Base-by-base conservation (phyloP, 2,329 filamentous ascomycete species). In the Orbilia javanica region DNA sequence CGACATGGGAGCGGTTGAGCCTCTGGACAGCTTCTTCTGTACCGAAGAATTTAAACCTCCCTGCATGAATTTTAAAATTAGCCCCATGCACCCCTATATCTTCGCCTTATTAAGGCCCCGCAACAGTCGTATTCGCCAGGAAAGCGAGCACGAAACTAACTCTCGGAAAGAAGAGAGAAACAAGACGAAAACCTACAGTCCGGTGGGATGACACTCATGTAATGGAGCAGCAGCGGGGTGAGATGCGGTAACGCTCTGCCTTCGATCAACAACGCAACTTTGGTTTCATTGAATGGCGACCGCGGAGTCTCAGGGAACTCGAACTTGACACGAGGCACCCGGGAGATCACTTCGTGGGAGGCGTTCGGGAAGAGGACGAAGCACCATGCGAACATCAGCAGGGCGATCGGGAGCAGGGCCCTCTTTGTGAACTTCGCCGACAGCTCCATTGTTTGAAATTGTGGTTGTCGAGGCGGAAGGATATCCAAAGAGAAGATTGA, bases 211-310 rank as follows among this genome's bases (percentile, higher is more conserved):
- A 89, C 87, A 3, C 86, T 84, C 79, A 88, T 88, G 83, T 89
- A 88, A 81, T 89, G 88, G 25, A 89, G 84, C 82, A 88, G 83
- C 44, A 88, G 83, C 0, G 88, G 87, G 2, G 87, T 87, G 48
- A 89, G 85, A 78, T 86, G 83, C 2, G 87, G 84, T 39, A 85
- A 84, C 1, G 86, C 81, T 0, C 88, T 86, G 82, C 86, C 86
- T 81, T 89, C 88, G 76, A 89, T 86, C 20, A 89, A 84, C 10
- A 89, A 85, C 34, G 87, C 88, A 42, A 89, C 84, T 81, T 89
- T 88, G 79, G 84, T 86, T 62, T 84, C 83, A 81, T 88, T 87
- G 83, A 84, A 86, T 10, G 83, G 83, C 29, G 84, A 83, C 31
- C 82, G 83, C 5, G 84, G 83, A 11, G 63, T 44, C 27, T 72